Base-by-base conservation (phyloP, 2,329 filamentous ascomycete species). In the Fusarium nodosum region DNA sequence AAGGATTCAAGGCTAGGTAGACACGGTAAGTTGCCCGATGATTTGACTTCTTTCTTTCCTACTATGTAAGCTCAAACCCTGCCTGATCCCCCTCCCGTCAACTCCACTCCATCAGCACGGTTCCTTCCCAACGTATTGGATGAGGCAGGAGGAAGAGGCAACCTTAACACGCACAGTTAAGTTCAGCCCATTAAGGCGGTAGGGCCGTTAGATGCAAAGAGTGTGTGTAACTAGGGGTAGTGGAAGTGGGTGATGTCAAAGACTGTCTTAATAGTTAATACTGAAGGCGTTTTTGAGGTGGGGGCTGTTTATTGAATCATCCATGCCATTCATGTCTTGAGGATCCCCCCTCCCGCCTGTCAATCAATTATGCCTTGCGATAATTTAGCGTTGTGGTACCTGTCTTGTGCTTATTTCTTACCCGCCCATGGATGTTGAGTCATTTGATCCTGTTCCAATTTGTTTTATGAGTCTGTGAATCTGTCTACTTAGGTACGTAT, bases 361-460 rank as follows among this genome's bases (percentile, higher is more conserved):
- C 10, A 13, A n/a, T 45, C 52, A n/a, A 60, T 38, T 57, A 57
- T 52, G 64, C 62, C 62, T 66, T 57, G 51, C 45, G 51, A 46
- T 20, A 16, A 36, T 42, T 60, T 60, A 38, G 55, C 28, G 38
- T 22, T 5, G 33, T 30, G 39, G 8, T 46, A 31, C 52, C 52
- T 47, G 41, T 46, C 52, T 34, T 20, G 41, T 16, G 15, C 58
- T 56, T 56, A 16, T 55, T 41, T 50, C 24, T 60, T 33, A 53
- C 34, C 41, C 33, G 31, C 31, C 8, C 22, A n/a, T 26, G 22
- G 22, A 26, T n/a, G 26, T 34, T 2, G 18, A 38, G 33, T 30
- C 42, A 48, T 31, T 31, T 46, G 28, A 46, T 31, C n/a, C 20
- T 20, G 24, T 5, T n/a, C 5, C 5, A 33, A 28, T 20, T 44